These are phyloP conservation scores for Peronospora belbahrii DNA, from an alignment of 352 stramenopile genomes.

Conservation along the genomic window DNA sequence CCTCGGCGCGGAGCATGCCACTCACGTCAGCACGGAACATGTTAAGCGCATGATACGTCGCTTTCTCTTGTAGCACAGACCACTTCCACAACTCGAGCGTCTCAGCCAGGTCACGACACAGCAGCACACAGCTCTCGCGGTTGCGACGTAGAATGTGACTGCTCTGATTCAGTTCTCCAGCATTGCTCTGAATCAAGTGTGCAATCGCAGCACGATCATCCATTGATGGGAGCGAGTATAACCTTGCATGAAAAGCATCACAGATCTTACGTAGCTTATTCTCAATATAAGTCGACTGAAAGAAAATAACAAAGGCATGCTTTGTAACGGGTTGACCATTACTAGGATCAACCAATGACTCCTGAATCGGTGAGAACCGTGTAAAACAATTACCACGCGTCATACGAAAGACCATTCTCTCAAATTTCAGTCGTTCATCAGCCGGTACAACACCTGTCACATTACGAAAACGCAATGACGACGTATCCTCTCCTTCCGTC, in stretches of 20 bases:
- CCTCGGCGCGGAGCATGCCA: slow-evolving; percentile 94
- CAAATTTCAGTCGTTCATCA: slow-evolving; percentile 93
- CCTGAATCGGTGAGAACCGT: slow-evolving; percentile 93
- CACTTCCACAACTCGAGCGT: slow-evolving; percentile 96
- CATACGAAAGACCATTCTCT: slow-evolving; percentile 97
- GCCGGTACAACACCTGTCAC: slow-evolving; percentile 91
- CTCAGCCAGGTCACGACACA: slow-evolving; percentile 90
- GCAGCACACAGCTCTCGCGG: slow-evolving; percentile 89
- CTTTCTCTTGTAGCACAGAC: slow-evolving; percentile 95
- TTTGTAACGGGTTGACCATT: slow-evolving; percentile 84
- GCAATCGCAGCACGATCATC: slow-evolving; percentile 86
- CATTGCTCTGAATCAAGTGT: slow-evolving; percentile 88
- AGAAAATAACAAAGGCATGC: slow-evolving; percentile 92
- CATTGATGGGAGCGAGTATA: slow-evolving; percentile 94
- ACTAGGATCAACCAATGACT: slow-evolving; percentile 82
- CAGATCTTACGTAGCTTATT: slow-evolving; percentile 98
- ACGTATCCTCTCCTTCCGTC: slow-evolving; percentile 27
- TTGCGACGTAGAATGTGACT: slow-evolving; percentile 95
- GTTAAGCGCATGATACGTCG: slow-evolving; percentile 97
- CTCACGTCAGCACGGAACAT: slow-evolving; percentile 96
- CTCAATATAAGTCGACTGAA: slow-evolving; percentile 96
- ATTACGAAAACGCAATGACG: slow-evolving; percentile 86
- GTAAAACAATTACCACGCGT: slow-evolving; percentile 98
- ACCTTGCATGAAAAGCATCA: slow-evolving; percentile 93
- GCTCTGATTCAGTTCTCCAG: slow-evolving; percentile 92